phyloP scores from a whole-genome alignment of 345 rosid species.

The Anastatica hierochuntica region DNA sequence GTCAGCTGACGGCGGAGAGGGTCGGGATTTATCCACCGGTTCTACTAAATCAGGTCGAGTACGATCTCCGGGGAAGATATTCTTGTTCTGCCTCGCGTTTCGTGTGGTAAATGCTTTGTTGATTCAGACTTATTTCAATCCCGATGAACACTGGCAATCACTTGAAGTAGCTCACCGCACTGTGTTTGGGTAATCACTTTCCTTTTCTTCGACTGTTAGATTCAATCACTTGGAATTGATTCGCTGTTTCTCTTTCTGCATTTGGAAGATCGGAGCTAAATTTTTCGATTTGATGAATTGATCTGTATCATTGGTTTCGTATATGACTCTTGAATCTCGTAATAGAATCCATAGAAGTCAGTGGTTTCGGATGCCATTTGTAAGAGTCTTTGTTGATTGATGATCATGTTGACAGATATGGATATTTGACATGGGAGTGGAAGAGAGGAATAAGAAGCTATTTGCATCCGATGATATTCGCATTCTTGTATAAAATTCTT shows the following conservation, averaged over 20 bases:
- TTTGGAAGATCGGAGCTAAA: too few relatives aligned
- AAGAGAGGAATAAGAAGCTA: conserved; percentile 79
- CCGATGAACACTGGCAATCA: conserved; percentile 93
- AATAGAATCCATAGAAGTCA: too few relatives aligned
- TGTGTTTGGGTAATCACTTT: conserved; percentile 58
- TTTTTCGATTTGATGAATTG: too few relatives aligned
- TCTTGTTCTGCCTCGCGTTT: conserved; percentile 44
- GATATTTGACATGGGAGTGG: conserved; percentile 97
- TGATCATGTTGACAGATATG: conserved; percentile 41
- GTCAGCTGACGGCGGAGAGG: background rate
- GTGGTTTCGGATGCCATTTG: too few relatives aligned
- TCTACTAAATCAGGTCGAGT: background rate
- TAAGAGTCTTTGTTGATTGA: background rate
- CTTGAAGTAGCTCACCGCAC: conserved; percentile 75
- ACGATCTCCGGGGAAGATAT: conserved; percentile 30
- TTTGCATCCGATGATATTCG: conserved; percentile 81
- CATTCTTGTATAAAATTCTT: conserved; percentile 54
- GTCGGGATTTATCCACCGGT: background rate
- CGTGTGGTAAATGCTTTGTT: conserved; percentile 53
- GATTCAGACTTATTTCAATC: conserved; percentile 81
- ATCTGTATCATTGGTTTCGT: too few relatives aligned
- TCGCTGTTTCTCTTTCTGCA: too few relatives aligned
- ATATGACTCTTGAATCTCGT: too few relatives aligned
- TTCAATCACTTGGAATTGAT: too few relatives aligned
- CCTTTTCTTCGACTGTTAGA: background rate